Evolutionary conservation across 176 grass and related monocot species (phyloP).

Genomic region (Zoysia pacifica): DNA sequence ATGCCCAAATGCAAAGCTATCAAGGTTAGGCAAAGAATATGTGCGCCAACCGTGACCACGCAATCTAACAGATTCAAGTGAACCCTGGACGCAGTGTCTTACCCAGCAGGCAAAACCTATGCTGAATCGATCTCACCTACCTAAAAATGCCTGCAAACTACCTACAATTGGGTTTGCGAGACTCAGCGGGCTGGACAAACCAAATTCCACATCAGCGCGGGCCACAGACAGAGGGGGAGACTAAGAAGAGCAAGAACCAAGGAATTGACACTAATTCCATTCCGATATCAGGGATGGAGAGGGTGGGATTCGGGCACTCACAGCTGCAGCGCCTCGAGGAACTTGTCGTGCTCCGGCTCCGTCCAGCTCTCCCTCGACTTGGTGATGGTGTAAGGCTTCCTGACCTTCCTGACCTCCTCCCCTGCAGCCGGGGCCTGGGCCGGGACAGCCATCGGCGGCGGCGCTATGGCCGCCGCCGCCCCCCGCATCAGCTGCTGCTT

Average conservation of each 20-base stretch:
- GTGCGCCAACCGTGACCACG: background rate
- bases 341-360: constrained; percentile 79
- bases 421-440: background rate
- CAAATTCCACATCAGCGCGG: background rate
- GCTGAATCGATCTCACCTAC: background rate
- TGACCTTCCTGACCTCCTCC: constrained; percentile 51
- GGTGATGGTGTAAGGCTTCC: constrained; percentile 81
- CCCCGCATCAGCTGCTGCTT: constrained; percentile 1
- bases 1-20: background rate
- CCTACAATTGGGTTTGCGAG: background rate
- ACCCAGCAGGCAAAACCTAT: background rate
- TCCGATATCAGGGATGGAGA: background rate
- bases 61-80: background rate
- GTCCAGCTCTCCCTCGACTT: constrained; percentile 88
- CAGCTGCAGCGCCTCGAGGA: constrained; percentile 83
- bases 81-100: background rate
- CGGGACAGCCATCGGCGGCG: constrained; percentile 55
- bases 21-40: background rate
- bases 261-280: background rate
- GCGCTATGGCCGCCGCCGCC: constrained; percentile 12
- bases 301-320: constrained; percentile 24
- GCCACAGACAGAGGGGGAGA: background rate
- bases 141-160: background rate
- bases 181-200: background rate
- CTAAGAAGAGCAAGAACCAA: background rate